Conservation (phyloP, 2,329 filamentous ascomycete genomes). For the Aspergillus amoenus region DNA sequence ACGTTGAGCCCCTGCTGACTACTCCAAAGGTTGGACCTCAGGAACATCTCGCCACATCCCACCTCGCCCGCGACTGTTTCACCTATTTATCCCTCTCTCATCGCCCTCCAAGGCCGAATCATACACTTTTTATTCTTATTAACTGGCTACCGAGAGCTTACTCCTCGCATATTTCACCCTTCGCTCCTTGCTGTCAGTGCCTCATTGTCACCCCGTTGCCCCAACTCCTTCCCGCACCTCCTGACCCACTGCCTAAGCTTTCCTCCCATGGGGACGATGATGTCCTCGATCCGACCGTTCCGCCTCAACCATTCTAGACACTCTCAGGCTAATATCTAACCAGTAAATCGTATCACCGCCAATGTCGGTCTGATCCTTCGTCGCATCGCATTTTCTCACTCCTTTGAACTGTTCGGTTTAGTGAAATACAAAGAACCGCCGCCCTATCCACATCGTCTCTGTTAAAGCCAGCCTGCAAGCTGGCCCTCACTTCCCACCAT, state of each 20-base stretch:
- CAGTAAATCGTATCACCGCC: slow-evolving; percentile 9
- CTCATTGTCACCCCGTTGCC: not conserved
- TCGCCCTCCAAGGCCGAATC: not conserved
- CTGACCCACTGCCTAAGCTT: slow-evolving; percentile 1
- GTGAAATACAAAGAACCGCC: not conserved
- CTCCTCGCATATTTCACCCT: not conserved
- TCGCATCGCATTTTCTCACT: not conserved
- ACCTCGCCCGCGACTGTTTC: not conserved
- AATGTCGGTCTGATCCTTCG: slow-evolving; percentile 10
- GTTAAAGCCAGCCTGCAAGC: not conserved
- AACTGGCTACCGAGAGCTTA: not conserved
- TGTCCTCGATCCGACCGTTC: slow-evolving; percentile 2
- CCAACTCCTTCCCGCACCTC: slow-evolving; percentile 2
- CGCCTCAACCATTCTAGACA: not conserved
- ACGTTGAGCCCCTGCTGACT: slow-evolving; percentile 20
- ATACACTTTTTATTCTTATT: not conserved
- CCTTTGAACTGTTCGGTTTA: not conserved
- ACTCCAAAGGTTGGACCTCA: slow-evolving; percentile 15
- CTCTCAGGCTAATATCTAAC: slow-evolving; percentile 4
- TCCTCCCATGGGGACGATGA: slow-evolving; percentile 1
- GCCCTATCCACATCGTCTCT: not conserved
- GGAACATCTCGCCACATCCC: slow-evolving; percentile 21
- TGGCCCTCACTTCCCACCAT: not conserved
- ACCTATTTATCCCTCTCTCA: not conserved
- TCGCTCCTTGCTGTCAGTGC: not conserved